A percentile compares a stretch with the other conserved stretches of the same genome.
Conservation (phyloP, 2,329 filamentous ascomycete genomes). For the Alternaria sp. region DNA sequence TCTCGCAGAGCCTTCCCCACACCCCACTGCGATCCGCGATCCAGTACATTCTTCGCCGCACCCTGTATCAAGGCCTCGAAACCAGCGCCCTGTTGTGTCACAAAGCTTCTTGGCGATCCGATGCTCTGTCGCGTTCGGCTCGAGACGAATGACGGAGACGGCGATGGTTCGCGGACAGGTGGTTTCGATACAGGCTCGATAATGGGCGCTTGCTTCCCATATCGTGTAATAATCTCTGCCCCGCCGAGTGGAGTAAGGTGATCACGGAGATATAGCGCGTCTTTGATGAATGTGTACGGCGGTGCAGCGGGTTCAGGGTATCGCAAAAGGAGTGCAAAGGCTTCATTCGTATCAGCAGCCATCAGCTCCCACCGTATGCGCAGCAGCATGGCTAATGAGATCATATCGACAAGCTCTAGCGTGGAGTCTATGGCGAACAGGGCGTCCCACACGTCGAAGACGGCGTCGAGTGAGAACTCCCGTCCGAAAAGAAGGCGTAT, state of each 20-base stretch:
- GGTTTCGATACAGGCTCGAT: slow-evolving; percentile 34
- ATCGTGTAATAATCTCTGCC: slow-evolving; percentile 71
- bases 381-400: slow-evolving; percentile 94
- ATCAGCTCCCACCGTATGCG: slow-evolving; percentile 89
- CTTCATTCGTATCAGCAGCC: slow-evolving; percentile 84
- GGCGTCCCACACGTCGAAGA: slow-evolving; percentile 86
- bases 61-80: slow-evolving; percentile 77
- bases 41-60: slow-evolving; percentile 75
- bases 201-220: slow-evolving; percentile 60
- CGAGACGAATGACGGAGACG: slow-evolving; percentile 29
- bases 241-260: slow-evolving; percentile 70
- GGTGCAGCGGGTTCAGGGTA: slow-evolving; percentile 74
- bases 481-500: slow-evolving; percentile 89
- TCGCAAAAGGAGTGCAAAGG: slow-evolving; percentile 79
- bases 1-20: slow-evolving; percentile 83
- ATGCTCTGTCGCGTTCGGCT: slow-evolving; percentile 36
- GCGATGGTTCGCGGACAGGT: slow-evolving; percentile 37
- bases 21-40: slow-evolving; percentile 75
- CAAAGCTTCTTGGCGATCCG: slow-evolving; percentile 35
- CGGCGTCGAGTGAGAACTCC: slow-evolving; percentile 87
- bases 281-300: slow-evolving; percentile 81
- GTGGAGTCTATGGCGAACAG: slow-evolving; percentile 86
- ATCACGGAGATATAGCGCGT: slow-evolving; percentile 76
- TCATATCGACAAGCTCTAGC: slow-evolving; percentile 80
- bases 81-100: slow-evolving; percentile 44